A percentile compares a stretch with the other conserved stretches of the same genome.
These are phyloP conservation scores for Purpureocillium lavendulum DNA, from an alignment of 2,329 filamentous ascomycete species.

Conservation along the genomic window DNA sequence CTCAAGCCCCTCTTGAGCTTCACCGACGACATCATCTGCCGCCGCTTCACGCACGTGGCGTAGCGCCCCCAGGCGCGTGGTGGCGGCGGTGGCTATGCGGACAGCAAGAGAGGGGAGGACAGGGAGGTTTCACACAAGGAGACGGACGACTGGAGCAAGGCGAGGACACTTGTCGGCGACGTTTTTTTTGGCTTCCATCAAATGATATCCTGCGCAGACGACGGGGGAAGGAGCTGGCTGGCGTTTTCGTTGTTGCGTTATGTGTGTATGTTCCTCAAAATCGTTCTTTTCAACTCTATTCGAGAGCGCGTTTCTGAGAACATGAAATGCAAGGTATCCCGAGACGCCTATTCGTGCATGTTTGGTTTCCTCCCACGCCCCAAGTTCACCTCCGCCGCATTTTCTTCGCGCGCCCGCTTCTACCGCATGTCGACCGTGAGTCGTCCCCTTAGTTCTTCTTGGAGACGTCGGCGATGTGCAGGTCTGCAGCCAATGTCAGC, in stretches of 20 bases:
- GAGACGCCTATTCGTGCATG: constrained; percentile 44
- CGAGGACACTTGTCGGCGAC: too few species aligned
- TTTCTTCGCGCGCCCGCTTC: too few species aligned
- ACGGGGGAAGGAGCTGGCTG: too few species aligned
- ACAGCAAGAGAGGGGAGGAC: too few species aligned
- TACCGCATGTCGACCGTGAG: constrained; percentile 10
- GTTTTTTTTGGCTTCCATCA: too few species aligned
- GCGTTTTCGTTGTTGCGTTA: too few species aligned
- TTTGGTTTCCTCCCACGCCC: constrained; percentile 21
- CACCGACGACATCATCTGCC: constrained; percentile 12
- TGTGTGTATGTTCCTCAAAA: constrained; percentile 18
- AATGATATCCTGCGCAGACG: too few species aligned
- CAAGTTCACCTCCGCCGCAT: constrained; percentile 11
- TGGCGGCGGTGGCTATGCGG: too few species aligned
- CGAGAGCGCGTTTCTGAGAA: constrained; percentile 29
- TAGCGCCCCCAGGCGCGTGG: too few species aligned
- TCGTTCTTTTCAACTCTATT: constrained; percentile 28
- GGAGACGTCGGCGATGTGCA: constrained; percentile 44
- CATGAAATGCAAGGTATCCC: constrained; percentile 46
- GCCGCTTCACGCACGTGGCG: constrained; percentile 16
- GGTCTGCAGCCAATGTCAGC: constrained; percentile 24
- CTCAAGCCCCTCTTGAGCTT: constrained; percentile 15
- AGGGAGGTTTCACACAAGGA: too few species aligned
- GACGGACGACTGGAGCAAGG: too few species aligned
- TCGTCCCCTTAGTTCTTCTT: constrained; percentile 39